Conservation (phyloP, 139 green algal species). For the Chlamydomonas incerta region DNA sequence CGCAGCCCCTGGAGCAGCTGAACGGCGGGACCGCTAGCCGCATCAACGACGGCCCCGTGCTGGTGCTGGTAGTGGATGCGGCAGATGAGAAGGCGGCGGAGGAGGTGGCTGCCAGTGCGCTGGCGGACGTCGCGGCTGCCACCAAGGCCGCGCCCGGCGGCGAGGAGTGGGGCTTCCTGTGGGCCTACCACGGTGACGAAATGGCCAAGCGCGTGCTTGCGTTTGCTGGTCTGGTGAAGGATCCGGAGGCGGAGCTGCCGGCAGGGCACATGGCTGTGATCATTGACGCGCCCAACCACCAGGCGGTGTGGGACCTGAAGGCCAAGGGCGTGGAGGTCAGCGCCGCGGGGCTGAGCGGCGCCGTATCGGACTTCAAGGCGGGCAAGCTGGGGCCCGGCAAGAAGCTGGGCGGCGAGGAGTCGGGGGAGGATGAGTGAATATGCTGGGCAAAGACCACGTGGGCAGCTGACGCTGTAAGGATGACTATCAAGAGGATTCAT, state of each 20-base stretch:
- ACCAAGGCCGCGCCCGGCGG: not conserved
- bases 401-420: not conserved
- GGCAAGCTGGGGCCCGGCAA: slow-evolving; percentile 1
- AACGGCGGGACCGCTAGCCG: not conserved
- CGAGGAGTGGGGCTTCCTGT: slow-evolving; percentile 12
- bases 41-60: slow-evolving; percentile 17
- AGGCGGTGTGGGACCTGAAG: slow-evolving; percentile 11
- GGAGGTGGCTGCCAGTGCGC: not conserved
- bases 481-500: no score
- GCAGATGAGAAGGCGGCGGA: not conserved
- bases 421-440: no score
- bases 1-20: slow-evolving; percentile 27
- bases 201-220: not conserved
- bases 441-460: no score
- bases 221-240: no score
- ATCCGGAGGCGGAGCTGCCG: no score
- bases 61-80: slow-evolving; percentile 10
- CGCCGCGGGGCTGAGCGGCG: not conserved
- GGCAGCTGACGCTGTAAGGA: no score
- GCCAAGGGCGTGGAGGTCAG: not conserved
- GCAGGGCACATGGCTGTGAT: no score
- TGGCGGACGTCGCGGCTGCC: not conserved
- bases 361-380: slow-evolving; percentile 8
- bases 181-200: not conserved
- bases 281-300: no score